phyloP scores from a whole-genome alignment of 2,329 filamentous ascomycete genomes.

The Sporothrix pallida region DNA sequence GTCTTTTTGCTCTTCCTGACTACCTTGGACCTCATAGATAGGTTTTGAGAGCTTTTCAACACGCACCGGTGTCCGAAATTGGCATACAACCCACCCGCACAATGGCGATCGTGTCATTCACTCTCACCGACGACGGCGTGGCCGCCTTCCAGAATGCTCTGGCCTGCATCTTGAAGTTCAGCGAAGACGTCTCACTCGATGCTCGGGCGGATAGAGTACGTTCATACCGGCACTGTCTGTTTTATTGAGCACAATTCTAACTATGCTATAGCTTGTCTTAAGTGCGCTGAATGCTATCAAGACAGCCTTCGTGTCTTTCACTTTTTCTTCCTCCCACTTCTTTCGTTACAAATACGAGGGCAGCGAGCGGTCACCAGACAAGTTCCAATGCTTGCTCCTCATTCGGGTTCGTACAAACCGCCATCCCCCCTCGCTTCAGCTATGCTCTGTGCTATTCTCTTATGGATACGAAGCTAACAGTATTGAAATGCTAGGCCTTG shows the following conservation, averaged over 20 bases:
- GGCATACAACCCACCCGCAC: not conserved
- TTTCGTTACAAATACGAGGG: constrained; percentile 73
- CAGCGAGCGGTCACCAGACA: constrained; percentile 56
- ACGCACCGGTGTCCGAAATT: not conserved
- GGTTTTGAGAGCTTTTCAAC: too few relatives aligned
- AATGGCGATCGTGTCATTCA: constrained; percentile 73
- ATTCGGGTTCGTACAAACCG: constrained; percentile 60
- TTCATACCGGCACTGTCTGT: constrained; percentile 23
- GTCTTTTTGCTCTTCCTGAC: not conserved
- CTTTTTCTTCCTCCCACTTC: constrained; percentile 70
- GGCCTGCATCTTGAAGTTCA: constrained; percentile 77
- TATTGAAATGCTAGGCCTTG: constrained; percentile 57
- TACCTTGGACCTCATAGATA: not conserved
- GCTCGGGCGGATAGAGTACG: constrained; percentile 69
- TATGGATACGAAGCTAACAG: not conserved
- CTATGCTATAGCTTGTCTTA: constrained; percentile 64
- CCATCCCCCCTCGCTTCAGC: too few relatives aligned
- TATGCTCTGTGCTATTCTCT: not conserved
- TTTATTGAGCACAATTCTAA: not conserved
- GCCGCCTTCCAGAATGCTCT: constrained; percentile 73
- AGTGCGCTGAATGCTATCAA: constrained; percentile 81
- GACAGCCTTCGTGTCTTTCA: constrained; percentile 77
- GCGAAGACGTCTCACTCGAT: constrained; percentile 78
- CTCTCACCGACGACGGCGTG: constrained; percentile 74
- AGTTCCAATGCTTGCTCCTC: constrained; percentile 77